A percentile compares a stretch with the other conserved stretches of the same genome.
These are phyloP conservation scores for Globisporangium spinosum DNA, from an alignment of 352 stramenopile genomes.

Conservation along the genomic window DNA sequence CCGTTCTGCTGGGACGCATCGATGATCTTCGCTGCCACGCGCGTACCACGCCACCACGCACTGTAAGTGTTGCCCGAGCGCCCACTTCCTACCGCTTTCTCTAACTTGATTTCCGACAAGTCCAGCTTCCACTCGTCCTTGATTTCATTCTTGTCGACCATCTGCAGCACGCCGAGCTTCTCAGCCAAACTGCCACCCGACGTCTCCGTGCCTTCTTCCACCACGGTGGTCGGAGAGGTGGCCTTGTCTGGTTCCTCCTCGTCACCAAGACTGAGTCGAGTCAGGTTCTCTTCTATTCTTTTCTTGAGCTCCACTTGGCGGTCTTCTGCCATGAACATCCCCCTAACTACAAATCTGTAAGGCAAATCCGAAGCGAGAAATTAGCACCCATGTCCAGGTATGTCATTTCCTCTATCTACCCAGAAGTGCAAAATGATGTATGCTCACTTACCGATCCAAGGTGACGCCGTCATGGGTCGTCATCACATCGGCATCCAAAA, in stretches of 20 bases:
- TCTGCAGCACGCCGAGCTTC: constrained; percentile 68
- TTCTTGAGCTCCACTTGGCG: constrained; percentile 65
- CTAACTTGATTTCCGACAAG: constrained; percentile 68
- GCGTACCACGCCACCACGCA: constrained; percentile 74
- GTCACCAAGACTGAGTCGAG: constrained; percentile 50
- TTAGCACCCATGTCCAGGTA: not conserved
- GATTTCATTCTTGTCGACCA: constrained; percentile 85
- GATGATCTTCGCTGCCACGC: constrained; percentile 77
- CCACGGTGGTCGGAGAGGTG: constrained; percentile 1
- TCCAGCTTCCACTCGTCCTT: constrained; percentile 81
- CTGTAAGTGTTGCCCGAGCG: constrained; percentile 80
- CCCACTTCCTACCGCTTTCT: constrained; percentile 61
- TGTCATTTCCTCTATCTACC: not conserved
- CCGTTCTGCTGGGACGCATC: constrained; percentile 70
- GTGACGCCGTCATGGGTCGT: constrained; percentile 76
- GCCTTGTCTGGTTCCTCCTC: constrained; percentile 25
- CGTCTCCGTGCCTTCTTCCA: constrained; percentile 19
- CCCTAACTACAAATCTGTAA: constrained; percentile 71
- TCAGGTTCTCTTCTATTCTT: constrained; percentile 73
- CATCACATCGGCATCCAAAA: constrained; percentile 85
- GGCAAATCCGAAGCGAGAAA: not conserved
- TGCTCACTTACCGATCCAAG: constrained; percentile 42
- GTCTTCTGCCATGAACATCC: constrained; percentile 79
- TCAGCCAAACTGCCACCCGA: constrained; percentile 50
- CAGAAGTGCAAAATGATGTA: not conserved